Conservation (phyloP, 495 filamentous ascomycete genomes). For the Hypomontagnella monticulosa region DNA sequence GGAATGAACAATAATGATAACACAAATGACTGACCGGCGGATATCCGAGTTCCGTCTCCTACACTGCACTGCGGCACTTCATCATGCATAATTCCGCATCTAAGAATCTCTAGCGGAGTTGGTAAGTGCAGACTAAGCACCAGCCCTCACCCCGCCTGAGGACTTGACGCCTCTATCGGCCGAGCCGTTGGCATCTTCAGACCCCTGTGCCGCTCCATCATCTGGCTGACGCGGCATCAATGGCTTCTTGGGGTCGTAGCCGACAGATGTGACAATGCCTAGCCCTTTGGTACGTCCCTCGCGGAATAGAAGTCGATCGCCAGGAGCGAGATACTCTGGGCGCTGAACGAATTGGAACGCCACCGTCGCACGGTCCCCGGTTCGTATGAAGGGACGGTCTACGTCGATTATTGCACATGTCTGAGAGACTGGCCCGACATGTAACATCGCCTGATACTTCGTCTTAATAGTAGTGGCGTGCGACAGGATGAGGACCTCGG, state of each 20-base stretch:
- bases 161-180: slow-evolving; percentile 20
- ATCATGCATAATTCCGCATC: not conserved
- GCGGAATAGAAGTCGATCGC: slow-evolving; percentile 90
- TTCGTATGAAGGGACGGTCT: slow-evolving; percentile 93
- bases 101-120: not conserved
- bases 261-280: slow-evolving; percentile 91
- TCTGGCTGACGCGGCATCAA: slow-evolving; percentile 44
- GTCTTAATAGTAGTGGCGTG: slow-evolving; percentile 99
- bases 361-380: slow-evolving; percentile 89
- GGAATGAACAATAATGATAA: not conserved
- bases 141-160: slow-evolving; percentile 19
- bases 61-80: not conserved
- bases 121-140: slow-evolving; percentile 3
- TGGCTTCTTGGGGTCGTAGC: slow-evolving; percentile 74
- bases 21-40: not conserved
- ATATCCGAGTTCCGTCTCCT: not conserved
- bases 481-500: slow-evolving; percentile 93
- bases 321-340: slow-evolving; percentile 90
- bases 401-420: slow-evolving; percentile 98
- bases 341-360: slow-evolving; percentile 95
- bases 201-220: slow-evolving; percentile 27
- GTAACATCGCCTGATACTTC: slow-evolving; percentile 98
- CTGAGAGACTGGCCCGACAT: slow-evolving; percentile 94
- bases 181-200: slow-evolving; percentile 24
- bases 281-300: slow-evolving; percentile 96